Evolutionary conservation across 1,284 basidiomycete genomes (phyloP).

Genomic region (Neonothopanus nambi): DNA sequence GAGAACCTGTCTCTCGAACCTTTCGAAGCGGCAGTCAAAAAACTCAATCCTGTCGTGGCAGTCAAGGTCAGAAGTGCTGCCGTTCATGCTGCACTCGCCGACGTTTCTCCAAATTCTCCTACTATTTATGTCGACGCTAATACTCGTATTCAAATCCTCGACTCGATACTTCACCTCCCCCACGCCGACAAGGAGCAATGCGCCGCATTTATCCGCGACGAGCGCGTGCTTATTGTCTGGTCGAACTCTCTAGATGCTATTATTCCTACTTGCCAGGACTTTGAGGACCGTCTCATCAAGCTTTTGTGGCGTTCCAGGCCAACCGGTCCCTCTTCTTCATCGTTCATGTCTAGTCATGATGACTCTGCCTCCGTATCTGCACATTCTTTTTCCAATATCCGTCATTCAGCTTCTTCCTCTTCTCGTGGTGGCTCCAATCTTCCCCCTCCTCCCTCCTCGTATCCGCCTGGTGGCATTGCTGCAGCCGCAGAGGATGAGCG

Average conservation of each 20-base stretch:
- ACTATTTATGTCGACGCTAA: conserved; percentile 70
- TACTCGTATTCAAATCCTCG: conserved; percentile 73
- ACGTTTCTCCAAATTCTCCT: conserved; percentile 56
- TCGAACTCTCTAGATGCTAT: conserved; percentile 74
- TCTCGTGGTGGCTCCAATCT: neutral
- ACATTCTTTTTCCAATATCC: conserved; percentile 7
- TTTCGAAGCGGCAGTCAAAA: conserved; percentile 70
- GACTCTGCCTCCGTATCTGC: neutral
- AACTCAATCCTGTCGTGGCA: conserved; percentile 79
- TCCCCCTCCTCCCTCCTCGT: neutral
- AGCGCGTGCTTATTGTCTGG: conserved; percentile 82
- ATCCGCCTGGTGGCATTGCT: neutral
- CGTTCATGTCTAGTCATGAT: conserved; percentile 12
- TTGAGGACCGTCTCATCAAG: conserved; percentile 80
- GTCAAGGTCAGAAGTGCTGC: conserved; percentile 63
- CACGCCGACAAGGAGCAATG: conserved; percentile 81
- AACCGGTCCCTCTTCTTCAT: conserved; percentile 27
- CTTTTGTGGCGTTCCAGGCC: conserved; percentile 66
- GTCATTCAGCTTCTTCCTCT: neutral
- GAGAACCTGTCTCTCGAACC: conserved; percentile 68
- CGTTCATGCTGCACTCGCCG: conserved; percentile 77
- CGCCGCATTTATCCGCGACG: conserved; percentile 82
- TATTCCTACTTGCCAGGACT: conserved; percentile 68
- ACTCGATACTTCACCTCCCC: conserved; percentile 73
- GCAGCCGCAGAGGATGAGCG: neutral